Evolutionary conservation across 169 alveolate species (phyloP), one percentile per base, ranked within the genome.

Genomic region (Plasmodium malariae): DNA sequence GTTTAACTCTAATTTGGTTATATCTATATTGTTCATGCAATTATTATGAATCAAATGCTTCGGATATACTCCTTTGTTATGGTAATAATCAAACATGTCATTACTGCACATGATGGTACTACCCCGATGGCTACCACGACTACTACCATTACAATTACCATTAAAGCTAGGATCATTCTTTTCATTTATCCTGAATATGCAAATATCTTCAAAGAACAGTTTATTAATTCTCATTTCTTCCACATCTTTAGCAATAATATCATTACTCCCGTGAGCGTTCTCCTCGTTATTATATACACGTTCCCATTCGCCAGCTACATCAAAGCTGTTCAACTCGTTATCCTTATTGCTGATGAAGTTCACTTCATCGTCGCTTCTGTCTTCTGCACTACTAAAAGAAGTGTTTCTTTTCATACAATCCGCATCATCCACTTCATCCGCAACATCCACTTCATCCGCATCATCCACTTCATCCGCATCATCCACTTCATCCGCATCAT

Each of bases 171-270:
- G 19, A 9, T 62, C 88, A 12, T 34, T 63, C 51, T 34, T 62
- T 43, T 76, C 88, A 19, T 76, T 48, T 12, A 76, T 26, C 51
- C 88, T 59, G 36, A 28, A 76, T 45, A 65, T 45, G 51, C 74
- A 76, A 14, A 76, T 76, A 40, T 76, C 88, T 60, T 76, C 88
- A 76, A 76, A 76, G 24, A 76, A 76, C n/a, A 76, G 11, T 45
- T 76, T 76, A 34, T 30, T 37, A 74, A 60, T 60, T 62, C 62
- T 76, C 17, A 14, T 60, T 68, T 76, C 88, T 76, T 76, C 88
- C 0, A 76, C 62, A 54, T 76, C 88, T 36, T 45, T 76, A 19
- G 43, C 67, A 43, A 76, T 34, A 1, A 59, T 76, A 11, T 70
- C 34, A 54, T 76, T 60, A 34, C 51, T 76, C 36, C 51, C 36